Base-by-base conservation (phyloP, 495 filamentous ascomycete species). In the Trichoderma reesei region DNA sequence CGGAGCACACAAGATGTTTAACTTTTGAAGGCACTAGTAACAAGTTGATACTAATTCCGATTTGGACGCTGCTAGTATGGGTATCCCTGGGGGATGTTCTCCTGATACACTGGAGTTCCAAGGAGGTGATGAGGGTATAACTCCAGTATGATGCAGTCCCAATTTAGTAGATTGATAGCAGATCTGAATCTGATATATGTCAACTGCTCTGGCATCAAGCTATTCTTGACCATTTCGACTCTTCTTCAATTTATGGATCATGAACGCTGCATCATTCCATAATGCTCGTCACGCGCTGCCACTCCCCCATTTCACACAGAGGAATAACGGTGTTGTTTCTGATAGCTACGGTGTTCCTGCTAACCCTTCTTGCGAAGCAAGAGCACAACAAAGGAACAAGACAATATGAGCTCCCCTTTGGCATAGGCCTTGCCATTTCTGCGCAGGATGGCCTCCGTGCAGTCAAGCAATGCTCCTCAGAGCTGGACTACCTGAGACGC, bases 401-500 rank as follows among this genome's bases (percentile, higher is more conserved):
- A 39, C 59, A 38, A 31, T 38, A 41, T 11, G 59, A 61, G 36
- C 39, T 41, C 11, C 39, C 39, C 36, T 61, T 61, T 41, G 59
- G 36, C 59, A 13, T 61, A n/a, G 39, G 39, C 5, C n/a, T 39
- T 41, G 33, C 39, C 1, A 16, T 61, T 10, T 39, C 59, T 10
- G 59, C 36, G 8, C 36, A 61, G 6, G 59, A 61, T 26, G 36
- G 36, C 11, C 18, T 61, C 34, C n/a, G n/a, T 14, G 36, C 36
- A 18, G 39, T 39, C 9, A 41, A 61, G 33, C 9, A 7, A 13
- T 61, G 59, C 33, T 14, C 59, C 3, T 41, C 39, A 16, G 59
- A 61, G 10, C n/a, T 61, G n/a, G 59, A 61, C 11, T 41, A 61
- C 31, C 13, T 61, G 36, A 61, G 39, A 11, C 36, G 59, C 13